These are phyloP conservation scores for Talaromyces sp. DNA, from an alignment of 2,329 filamentous ascomycete genomes.

Conservation along the genomic window DNA sequence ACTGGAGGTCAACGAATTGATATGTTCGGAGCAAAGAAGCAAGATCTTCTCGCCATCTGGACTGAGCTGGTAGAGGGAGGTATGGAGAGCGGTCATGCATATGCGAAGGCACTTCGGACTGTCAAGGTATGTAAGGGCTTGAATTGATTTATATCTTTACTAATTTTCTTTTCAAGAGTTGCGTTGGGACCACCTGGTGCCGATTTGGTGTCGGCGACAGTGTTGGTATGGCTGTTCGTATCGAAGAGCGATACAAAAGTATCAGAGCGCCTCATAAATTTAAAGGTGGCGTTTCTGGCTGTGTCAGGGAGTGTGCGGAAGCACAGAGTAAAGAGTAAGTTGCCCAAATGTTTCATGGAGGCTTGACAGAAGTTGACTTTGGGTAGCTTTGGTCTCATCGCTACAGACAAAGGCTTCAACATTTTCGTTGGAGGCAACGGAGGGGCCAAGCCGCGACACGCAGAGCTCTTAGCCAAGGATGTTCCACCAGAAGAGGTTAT, in stretches of 20 bases:
- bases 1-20: conserved; percentile 89
- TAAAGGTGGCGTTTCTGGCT: conserved; percentile 84
- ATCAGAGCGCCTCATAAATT: conserved; percentile 85
- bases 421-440: conserved; percentile 88
- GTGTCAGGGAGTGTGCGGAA: conserved; percentile 88
- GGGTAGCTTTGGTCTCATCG: conserved; percentile 74
- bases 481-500: conserved; percentile 77
- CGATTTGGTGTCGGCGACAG: conserved; percentile 83
- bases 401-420: conserved; percentile 89
- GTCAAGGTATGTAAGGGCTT: conserved; percentile 54
- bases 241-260: conserved; percentile 89
- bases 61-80: conserved; percentile 71
- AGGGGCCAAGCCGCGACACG: conserved; percentile 75
- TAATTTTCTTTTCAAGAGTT: conserved; percentile 49
- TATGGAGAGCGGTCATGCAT: conserved; percentile 86
- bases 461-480: conserved; percentile 78
- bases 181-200: conserved; percentile 88
- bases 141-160: not conserved
- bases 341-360: not conserved
- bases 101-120: conserved; percentile 80
- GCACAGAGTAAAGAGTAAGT: conserved; percentile 83
- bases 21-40: conserved; percentile 85
- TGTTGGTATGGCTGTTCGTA: conserved; percentile 79
- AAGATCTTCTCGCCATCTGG: conserved; percentile 80
- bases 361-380: not conserved